Evolutionary conservation across 371 early-diverging fungal species (phyloP), one percentile per base, ranked within the genome.

Genomic region (Batrachochytrium dendrobatidis): DNA sequence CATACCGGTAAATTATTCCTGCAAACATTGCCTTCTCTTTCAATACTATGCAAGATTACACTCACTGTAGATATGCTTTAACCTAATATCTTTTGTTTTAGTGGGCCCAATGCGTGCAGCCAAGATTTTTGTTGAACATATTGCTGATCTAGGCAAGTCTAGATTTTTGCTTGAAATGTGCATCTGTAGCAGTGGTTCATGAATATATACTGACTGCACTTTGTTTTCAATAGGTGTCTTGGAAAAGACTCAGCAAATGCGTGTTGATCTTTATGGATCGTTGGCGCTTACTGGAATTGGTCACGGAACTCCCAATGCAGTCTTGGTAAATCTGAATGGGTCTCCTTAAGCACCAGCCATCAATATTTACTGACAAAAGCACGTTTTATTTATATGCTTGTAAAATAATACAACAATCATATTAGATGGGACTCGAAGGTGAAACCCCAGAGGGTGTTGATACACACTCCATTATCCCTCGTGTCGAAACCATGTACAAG

Each of bases 51-150:
- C 48, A 49, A 8, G n/a, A n/a, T n/a, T n/a, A 12, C 18, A 53
- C 8, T 17, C 53, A 25, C 30, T 29, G 8, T 15, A 18, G 53
- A 15, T n/a, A n/a, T 22, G 24, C 20, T 55, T 7, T 7, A 39
- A 22, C 25, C 20, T 57, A 53, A 8, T 34, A 24, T 15, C 22
- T 53, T 20, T 55, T 6, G 89, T 89, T 65, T 90, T 90, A 0
- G 94, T 94, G 18, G 96, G 96, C 18, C 96, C 96, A 3, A 94
- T 95, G 94, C 84, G 96, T 32, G 94, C 96, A 17, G 92, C 92
- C 25, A 90, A 89, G 70, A 91, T 92, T 58, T 95, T 95, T 74
- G 81, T 92, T 34, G 81, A 83, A 59, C 93, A 94, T 61, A 67
- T 94, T 46, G 79, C 76, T 74, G 76, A 83, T 25, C 84, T 55